Conservation (phyloP, 2,329 filamentous ascomycete genomes). For the Aspergillus glaucus region DNA sequence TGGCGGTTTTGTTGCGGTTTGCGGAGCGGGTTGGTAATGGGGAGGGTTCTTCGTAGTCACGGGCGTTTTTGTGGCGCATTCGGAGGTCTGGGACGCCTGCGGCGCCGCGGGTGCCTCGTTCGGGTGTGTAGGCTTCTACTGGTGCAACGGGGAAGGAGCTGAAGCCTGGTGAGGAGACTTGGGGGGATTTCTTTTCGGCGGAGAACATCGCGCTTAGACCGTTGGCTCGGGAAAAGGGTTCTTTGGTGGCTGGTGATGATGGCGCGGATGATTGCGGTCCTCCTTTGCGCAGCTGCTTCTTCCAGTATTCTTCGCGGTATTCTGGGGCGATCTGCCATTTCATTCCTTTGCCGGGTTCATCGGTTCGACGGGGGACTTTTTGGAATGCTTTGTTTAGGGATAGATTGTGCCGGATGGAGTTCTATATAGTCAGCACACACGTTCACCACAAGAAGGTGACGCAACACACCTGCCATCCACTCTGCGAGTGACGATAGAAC, state of each 20-base stretch:
- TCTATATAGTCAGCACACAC: constrained; percentile 37
- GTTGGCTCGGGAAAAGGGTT: constrained; percentile 33
- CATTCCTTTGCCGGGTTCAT: constrained; percentile 97
- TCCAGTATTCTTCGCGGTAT: constrained; percentile 78
- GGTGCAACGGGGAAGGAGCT: constrained; percentile 38
- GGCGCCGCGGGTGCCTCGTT: constrained; percentile 37
- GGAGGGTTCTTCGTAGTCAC: constrained; percentile 38
- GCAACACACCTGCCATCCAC: constrained; percentile 66
- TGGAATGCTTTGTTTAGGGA: constrained; percentile 92
- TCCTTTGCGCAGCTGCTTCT: constrained; percentile 50
- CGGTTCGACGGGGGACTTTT: constrained; percentile 84
- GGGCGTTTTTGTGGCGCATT: constrained; percentile 24
- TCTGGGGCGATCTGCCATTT: constrained; percentile 94
- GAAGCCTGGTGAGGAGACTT: constrained; percentile 35
- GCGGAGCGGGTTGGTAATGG: constrained; percentile 33
- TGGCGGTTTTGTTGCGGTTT: constrained; percentile 19
- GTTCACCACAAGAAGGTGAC: too few species aligned
- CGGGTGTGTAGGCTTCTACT: constrained; percentile 43
- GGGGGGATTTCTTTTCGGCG: constrained; percentile 32
- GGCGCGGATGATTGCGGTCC: constrained; percentile 41
- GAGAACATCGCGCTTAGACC: constrained; percentile 37
- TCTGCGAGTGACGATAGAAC: constrained; percentile 80
- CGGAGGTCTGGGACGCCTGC: constrained; percentile 25
- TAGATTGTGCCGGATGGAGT: constrained; percentile 93
- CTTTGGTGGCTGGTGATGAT: constrained; percentile 41